Evolutionary conservation across 371 early-diverging fungal species (phyloP).

Genomic region (Sporodiniella umbellata): DNA sequence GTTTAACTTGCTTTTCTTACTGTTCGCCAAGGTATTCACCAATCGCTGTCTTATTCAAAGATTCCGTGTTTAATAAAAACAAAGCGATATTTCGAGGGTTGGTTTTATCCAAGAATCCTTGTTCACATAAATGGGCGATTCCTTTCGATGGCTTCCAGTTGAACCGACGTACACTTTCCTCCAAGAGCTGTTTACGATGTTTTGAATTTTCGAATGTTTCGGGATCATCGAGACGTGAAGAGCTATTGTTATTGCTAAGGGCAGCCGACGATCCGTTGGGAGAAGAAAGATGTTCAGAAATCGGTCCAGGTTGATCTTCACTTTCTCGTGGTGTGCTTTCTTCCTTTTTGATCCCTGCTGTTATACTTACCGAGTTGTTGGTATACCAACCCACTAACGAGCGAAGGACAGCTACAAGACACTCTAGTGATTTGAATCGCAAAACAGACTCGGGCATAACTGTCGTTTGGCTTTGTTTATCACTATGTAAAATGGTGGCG

Average conservation of each 20-base stretch:
- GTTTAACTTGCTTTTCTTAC: too few species aligned
- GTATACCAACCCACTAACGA: conserved; percentile 53
- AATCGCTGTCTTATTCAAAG: conserved; percentile 79
- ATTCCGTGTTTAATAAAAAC: conserved; percentile 74
- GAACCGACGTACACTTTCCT: conserved; percentile 78
- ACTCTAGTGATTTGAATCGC: conserved; percentile 52
- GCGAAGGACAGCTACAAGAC: conserved; percentile 51
- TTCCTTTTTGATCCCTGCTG: conserved; percentile 24
- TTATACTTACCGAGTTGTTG: conserved; percentile 45
- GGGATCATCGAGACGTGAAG: conserved; percentile 68
- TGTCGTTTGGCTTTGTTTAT: conserved; percentile 39
- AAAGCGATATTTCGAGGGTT: conserved; percentile 66
- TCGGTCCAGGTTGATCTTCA: conserved; percentile 34
- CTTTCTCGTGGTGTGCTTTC: conserved; percentile 46
- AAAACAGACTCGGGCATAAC: conserved; percentile 45
- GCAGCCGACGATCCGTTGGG: conserved; percentile 62
- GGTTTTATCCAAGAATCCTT: conserved; percentile 57
- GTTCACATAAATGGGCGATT: conserved; percentile 65
- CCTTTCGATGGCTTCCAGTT: conserved; percentile 93
- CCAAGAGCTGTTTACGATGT: conserved; percentile 75
- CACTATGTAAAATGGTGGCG: conserved; percentile 39
- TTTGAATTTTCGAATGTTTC: conserved; percentile 75
- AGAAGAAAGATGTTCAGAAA: conserved; percentile 40
- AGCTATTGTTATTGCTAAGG: conserved; percentile 11
- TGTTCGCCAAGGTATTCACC: conserved; percentile 97